Percentiles rank a stretch among this genome's conserved stretches.
phyloP scores from a whole-genome alignment of 345 rosid species.

The Corchorus capsularis region DNA sequence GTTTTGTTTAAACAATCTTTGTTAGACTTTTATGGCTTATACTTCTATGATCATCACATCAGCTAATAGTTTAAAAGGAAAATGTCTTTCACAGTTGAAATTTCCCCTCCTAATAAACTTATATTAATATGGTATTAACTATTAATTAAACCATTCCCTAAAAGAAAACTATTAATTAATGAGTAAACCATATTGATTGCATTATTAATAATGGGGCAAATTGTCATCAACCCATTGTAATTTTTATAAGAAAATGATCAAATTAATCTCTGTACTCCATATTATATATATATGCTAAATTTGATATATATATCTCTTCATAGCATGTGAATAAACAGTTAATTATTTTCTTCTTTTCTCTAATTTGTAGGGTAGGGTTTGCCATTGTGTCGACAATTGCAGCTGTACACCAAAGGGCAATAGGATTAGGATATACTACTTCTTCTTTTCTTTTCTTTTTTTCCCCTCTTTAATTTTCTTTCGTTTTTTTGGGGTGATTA shows the following conservation, averaged over 20 bases:
- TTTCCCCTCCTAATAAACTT: neutral
- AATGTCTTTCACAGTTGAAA: neutral
- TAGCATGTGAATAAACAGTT: conserved; percentile 17
- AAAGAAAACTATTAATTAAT: neutral
- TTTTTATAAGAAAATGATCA: neutral
- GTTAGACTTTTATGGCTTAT: neutral
- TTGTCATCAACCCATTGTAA: neutral
- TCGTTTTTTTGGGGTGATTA: no score
- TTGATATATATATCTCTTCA: neutral
- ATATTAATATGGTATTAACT: neutral
- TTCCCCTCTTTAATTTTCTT: no score
- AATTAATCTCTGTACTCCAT: neutral
- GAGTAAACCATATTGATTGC: no score
- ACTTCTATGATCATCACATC: neutral
- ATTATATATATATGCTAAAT: neutral
- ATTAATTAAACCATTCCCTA: no score
- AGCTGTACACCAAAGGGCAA: neutral
- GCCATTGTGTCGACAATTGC: neutral
- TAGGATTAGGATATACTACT: neutral
- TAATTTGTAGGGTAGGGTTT: neutral
- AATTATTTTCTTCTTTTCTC: no score
- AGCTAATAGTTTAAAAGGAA: neutral
- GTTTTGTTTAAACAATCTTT: conserved; percentile 1
- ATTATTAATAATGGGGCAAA: neutral
- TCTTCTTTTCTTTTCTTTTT: neutral